These are phyloP conservation scores for Scorias spongiosa DNA, from an alignment of 2,329 filamentous ascomycete genomes.

Conservation along the genomic window DNA sequence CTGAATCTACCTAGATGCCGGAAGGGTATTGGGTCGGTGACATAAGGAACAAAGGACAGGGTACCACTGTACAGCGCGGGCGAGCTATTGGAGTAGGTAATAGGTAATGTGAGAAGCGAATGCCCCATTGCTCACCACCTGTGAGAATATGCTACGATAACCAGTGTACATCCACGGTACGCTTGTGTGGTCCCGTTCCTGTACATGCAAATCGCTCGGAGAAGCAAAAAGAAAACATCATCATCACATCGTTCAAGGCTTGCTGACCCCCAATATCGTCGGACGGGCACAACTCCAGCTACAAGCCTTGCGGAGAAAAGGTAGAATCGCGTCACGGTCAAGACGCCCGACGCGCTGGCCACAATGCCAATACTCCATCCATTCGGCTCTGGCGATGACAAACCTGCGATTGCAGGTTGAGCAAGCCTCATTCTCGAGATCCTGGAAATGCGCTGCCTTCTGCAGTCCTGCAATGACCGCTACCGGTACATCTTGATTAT, in stretches of 20 bases:
- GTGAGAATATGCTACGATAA: no score
- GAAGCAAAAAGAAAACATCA: neutral
- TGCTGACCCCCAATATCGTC: neutral
- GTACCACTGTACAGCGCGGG: no score
- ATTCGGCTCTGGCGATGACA: conserved; percentile 19
- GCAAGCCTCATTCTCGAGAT: conserved; percentile 17
- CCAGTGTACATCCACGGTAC: no score
- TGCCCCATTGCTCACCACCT: no score
- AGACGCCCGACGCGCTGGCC: neutral
- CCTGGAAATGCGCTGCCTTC: conserved; percentile 5
- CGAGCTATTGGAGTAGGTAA: no score
- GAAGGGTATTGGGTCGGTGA: no score
- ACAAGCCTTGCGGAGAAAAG: conserved; percentile 15
- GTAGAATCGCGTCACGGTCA: conserved; percentile 14
- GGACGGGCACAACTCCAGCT: neutral
- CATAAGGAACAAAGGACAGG: no score
- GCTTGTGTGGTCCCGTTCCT: no score
- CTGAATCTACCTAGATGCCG: no score
- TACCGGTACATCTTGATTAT: conserved; percentile 8
- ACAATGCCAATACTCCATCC: conserved; percentile 21
- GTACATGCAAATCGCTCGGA: no score
- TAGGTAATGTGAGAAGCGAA: no score
- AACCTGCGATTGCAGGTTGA: conserved; percentile 16
- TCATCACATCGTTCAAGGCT: neutral
- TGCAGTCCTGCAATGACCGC: conserved; percentile 10